Percentiles rank a stretch among this genome's conserved stretches.
These are phyloP conservation scores for Thymus mandschuricus DNA, from an alignment of 257 asterid genomes.

Conservation along the genomic window DNA sequence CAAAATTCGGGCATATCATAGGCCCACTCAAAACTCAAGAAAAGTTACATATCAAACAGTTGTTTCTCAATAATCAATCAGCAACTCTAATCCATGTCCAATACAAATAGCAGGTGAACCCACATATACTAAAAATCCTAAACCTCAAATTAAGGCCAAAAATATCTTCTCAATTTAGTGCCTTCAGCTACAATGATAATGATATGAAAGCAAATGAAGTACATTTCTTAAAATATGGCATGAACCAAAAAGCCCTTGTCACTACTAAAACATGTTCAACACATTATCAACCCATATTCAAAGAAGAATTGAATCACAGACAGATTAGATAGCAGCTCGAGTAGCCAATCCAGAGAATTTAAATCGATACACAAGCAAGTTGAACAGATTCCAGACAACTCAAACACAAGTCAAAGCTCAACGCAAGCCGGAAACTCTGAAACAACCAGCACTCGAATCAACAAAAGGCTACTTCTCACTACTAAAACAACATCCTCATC, in stretches of 20 bases:
- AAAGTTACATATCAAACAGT: background rate
- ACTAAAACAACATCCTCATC: conserved; percentile 1
- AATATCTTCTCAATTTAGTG: background rate
- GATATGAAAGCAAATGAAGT: background rate
- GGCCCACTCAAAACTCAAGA: background rate
- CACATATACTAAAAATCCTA: background rate
- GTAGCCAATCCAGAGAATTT: background rate
- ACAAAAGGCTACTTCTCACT: conserved; percentile 16
- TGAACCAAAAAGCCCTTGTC: conserved; percentile 16
- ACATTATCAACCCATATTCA: conserved; percentile 15
- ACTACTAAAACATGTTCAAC: background rate
- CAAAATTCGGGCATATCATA: background rate
- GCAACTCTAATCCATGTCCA: background rate
- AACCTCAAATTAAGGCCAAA: background rate
- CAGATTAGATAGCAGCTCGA: background rate
- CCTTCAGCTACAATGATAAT: background rate
- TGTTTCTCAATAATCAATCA: conserved; percentile 10
- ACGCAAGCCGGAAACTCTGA: background rate
- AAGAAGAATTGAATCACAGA: background rate
- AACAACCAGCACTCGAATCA: conserved; percentile 9
- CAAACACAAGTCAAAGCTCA: background rate
- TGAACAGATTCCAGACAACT: background rate
- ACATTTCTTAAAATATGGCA: background rate
- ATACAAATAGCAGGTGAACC: background rate
- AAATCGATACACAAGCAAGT: background rate